phyloP scores from a whole-genome alignment of 306 rosid species.

The Castanea mollissima region DNA sequence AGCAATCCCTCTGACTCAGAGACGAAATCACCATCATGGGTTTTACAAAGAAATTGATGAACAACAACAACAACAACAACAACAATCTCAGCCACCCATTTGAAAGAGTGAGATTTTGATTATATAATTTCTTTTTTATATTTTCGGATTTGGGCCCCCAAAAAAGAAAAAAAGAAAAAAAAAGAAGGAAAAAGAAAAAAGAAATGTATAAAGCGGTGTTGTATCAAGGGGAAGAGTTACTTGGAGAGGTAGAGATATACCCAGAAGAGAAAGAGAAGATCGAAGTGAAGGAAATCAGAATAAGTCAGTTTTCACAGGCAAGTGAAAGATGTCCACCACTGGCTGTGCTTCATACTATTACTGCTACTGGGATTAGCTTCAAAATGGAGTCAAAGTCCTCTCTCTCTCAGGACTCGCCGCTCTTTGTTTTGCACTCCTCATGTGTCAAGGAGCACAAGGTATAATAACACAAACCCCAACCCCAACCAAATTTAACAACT shows the following conservation, averaged over 20 bases:
- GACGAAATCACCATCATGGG: constrained; percentile 36
- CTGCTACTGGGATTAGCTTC: constrained; percentile 87
- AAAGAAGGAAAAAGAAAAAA: constrained; percentile 18
- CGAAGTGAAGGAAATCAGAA: constrained; percentile 87
- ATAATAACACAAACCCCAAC: constrained; percentile 38
- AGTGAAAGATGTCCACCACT: constrained; percentile 99
- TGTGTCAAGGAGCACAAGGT: constrained; percentile 99
- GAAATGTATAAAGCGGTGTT: constrained; percentile 81
- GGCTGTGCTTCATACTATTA: constrained; percentile 91
- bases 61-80: neutral
- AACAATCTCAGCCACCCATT: constrained; percentile 12
- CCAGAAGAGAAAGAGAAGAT: constrained; percentile 60
- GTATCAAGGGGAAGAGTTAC: constrained; percentile 76
- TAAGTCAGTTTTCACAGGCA: constrained; percentile 80
- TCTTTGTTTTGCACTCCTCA: constrained; percentile 92
- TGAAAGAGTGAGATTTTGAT: constrained; percentile 31
- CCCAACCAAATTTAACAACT: constrained; percentile 14
- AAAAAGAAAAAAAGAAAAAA: constrained; percentile 28
- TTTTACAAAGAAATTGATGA: constrained; percentile 41
- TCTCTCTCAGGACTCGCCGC: constrained; percentile 65
- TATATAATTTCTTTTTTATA: neutral
- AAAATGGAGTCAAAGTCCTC: constrained; percentile 96
- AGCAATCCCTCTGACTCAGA: constrained; percentile 33
- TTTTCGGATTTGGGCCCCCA: neutral
- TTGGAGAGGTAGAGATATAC: constrained; percentile 90